phyloP scores from a whole-genome alignment of 2,329 filamentous ascomycete species.

The Ophidiomyces ophidiicola region DNA sequence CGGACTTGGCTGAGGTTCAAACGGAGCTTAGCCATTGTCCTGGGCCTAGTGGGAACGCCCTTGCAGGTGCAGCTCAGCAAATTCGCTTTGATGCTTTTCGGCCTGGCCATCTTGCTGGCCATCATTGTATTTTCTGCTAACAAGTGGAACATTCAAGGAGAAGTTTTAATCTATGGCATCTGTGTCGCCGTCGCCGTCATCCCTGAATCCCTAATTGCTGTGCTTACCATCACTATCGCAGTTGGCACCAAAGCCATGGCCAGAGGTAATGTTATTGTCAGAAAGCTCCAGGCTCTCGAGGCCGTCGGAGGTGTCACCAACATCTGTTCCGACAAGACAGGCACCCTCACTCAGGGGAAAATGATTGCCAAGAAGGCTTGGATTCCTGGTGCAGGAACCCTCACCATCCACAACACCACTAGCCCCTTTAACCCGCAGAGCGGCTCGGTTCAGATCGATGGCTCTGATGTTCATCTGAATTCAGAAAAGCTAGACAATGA shows the following conservation, averaged over 20 bases:
- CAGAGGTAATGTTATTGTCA: conserved; percentile 40
- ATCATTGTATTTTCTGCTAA: conserved; percentile 55
- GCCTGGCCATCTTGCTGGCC: conserved; percentile 49
- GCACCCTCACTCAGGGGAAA: conserved; percentile 46
- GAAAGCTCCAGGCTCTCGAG: conserved; percentile 41
- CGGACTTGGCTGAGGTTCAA: conserved; percentile 34
- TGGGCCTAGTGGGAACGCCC: conserved; percentile 47
- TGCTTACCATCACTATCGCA: conserved; percentile 52
- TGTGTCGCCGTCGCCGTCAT: conserved; percentile 43
- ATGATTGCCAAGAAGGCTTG: conserved; percentile 45
- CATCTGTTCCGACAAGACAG: conserved; percentile 38
- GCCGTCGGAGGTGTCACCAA: conserved; percentile 47
- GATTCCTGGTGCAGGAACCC: conserved; percentile 41
- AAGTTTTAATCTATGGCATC: conserved; percentile 49
- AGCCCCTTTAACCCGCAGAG: conserved; percentile 42
- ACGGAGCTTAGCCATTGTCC: conserved; percentile 29
- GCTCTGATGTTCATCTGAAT: conserved; percentile 10
- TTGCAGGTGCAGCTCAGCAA: conserved; percentile 53
- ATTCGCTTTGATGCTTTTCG: conserved; percentile 51
- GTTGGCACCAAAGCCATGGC: conserved; percentile 44
- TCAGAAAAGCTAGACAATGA: background rate
- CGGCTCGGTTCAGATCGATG: conserved; percentile 22
- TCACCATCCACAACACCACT: conserved; percentile 39
- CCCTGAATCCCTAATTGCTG: conserved; percentile 46
- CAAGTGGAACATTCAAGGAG: conserved; percentile 36